Evolutionary conservation across 2,329 filamentous ascomycete genomes (phyloP).

Genomic region (Chaetomiaceae sp.): DNA sequence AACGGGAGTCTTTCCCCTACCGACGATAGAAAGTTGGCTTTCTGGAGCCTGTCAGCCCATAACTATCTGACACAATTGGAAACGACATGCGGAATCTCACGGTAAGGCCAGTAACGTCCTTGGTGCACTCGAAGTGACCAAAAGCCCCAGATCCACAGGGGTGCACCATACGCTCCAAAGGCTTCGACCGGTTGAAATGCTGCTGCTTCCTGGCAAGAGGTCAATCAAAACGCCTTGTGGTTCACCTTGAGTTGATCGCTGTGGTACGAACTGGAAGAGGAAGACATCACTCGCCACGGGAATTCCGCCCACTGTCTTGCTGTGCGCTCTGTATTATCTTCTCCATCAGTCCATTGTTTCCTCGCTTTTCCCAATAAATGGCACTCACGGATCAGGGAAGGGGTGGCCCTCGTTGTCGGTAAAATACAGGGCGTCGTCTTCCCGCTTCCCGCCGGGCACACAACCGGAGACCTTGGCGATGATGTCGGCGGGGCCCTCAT

Average conservation of each 20-base stretch:
- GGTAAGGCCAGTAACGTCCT: slow-evolving; percentile 58
- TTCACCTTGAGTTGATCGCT: too few species aligned
- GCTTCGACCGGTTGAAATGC: slow-evolving; percentile 52
- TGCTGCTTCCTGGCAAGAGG: slow-evolving; percentile 39
- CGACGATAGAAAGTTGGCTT: slow-evolving; percentile 35
- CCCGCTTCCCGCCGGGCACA: slow-evolving; percentile 40
- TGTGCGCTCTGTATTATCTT: slow-evolving; percentile 34
- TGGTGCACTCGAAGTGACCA: slow-evolving; percentile 57
- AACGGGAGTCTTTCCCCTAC: slow-evolving; percentile 48
- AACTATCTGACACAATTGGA: too few species aligned
- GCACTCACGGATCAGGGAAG: slow-evolving; percentile 38
- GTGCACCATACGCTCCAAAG: slow-evolving; percentile 38
- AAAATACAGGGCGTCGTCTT: slow-evolving; percentile 48
- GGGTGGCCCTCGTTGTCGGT: slow-evolving; percentile 51
- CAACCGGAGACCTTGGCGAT: slow-evolving; percentile 47
- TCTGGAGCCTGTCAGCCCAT: slow-evolving; percentile 17
- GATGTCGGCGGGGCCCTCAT: slow-evolving; percentile 49
- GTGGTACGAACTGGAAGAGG: slow-evolving; percentile 37
- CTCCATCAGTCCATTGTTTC: not conserved
- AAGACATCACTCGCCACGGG: slow-evolving; percentile 47
- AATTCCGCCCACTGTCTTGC: slow-evolving; percentile 49
- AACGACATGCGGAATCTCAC: not conserved
- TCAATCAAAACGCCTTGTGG: too few species aligned
- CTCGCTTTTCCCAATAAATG: not conserved
- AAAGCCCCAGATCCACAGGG: slow-evolving; percentile 29